A percentile compares a stretch with the other conserved stretches of the same genome.
Conservation (phyloP, 495 filamentous ascomycete species). For the Clavariopsis aquatica region DNA sequence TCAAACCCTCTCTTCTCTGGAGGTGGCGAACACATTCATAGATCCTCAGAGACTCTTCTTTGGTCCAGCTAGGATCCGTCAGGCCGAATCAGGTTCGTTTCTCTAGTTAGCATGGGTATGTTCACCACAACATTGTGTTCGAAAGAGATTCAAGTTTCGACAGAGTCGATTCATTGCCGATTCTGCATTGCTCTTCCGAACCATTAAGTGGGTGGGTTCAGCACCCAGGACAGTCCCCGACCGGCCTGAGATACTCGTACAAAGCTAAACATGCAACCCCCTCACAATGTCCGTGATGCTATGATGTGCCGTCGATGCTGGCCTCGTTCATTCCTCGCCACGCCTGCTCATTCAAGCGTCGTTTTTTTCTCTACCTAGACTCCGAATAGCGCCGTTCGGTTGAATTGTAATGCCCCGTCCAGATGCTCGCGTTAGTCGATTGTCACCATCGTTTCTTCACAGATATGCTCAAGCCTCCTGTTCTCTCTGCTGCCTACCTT, state of each 20-base stretch:
- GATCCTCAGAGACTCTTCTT: too few relatives aligned
- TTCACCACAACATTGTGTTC: too few relatives aligned
- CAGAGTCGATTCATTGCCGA: background rate
- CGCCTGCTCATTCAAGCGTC: background rate
- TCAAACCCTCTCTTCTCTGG: too few relatives aligned
- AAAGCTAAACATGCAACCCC: background rate
- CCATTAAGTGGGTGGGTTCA: background rate
- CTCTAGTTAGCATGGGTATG: too few relatives aligned
- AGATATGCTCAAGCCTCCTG: conserved; percentile 21
- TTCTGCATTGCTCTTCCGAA: background rate
- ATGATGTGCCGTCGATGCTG: background rate
- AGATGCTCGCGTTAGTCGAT: conserved; percentile 5
- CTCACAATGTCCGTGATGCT: background rate
- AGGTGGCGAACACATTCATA: too few relatives aligned
- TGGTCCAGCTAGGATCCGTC: too few relatives aligned
- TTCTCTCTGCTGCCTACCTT: conserved; percentile 25
- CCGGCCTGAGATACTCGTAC: background rate
- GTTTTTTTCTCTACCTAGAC: background rate
- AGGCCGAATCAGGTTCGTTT: too few relatives aligned
- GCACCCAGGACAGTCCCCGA: background rate
- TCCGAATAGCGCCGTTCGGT: conserved; percentile 2
- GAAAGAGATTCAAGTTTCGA: too few relatives aligned
- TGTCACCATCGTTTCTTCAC: background rate
- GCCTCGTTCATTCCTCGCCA: background rate
- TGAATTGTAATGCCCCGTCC: background rate